These are phyloP conservation scores for Xylaria digitata DNA, from an alignment of 2,329 filamentous ascomycete genomes.

Conservation along the genomic window DNA sequence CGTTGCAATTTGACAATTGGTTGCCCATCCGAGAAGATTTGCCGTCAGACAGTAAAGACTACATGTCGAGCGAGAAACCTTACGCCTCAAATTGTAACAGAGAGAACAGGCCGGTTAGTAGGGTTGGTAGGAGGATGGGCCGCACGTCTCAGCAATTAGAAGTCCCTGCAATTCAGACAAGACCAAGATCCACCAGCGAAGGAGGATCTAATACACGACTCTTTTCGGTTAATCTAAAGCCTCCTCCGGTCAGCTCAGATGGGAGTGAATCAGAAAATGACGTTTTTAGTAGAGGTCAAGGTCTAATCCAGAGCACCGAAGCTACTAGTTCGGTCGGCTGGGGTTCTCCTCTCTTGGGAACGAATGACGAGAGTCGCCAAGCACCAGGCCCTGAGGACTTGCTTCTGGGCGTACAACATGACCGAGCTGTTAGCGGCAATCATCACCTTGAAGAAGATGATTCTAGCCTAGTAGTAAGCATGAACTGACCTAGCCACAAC, in stretches of 20 bases:
- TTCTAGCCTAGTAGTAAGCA: neutral
- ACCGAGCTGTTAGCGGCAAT: neutral
- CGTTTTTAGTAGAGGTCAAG: neutral
- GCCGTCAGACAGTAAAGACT: neutral
- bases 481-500: neutral
- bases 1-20: neutral
- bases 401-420: slow-evolving; percentile 1
- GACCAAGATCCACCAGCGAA: neutral
- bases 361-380: slow-evolving; percentile 1
- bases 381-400: neutral
- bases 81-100: neutral
- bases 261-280: neutral
- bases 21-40: neutral
- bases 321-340: neutral
- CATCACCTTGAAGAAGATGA: neutral
- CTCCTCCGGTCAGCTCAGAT: neutral
- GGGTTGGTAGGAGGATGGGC: neutral
- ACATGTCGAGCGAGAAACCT: too few species aligned
- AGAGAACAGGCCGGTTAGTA: neutral
- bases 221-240: neutral
- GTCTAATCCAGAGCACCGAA: neutral
- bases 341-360: neutral
- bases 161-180: slow-evolving; percentile 1
- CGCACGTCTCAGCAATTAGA: neutral
- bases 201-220: neutral